Conservation (phyloP, 129 eudicot species). For the Flaveria sonorensis region DNA sequence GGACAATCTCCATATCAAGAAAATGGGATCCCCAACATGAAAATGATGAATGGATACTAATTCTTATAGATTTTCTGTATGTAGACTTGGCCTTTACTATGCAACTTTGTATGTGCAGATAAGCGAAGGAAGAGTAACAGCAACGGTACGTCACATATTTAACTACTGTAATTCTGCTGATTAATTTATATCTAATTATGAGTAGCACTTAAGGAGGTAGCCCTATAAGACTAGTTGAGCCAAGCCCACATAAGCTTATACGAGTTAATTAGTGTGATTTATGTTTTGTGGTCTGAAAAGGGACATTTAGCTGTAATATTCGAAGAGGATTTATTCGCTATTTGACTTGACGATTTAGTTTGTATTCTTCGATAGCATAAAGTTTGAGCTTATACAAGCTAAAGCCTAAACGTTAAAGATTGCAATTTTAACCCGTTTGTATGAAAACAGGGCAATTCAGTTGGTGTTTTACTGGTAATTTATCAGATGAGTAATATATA, state of each 20-base stretch:
- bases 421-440: neutral
- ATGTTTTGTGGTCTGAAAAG: neutral
- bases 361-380: neutral
- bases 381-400: neutral
- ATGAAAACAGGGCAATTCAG: neutral
- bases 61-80: neutral
- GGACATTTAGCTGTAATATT: neutral
- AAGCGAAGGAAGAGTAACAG: conserved; percentile 65
- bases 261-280: neutral
- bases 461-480: neutral
- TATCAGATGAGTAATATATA: neutral
- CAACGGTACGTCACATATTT: conserved; percentile 52
- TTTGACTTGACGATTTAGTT: neutral
- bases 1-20: neutral
- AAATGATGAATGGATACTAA: conserved; percentile 1
- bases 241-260: neutral
- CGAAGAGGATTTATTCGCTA: neutral
- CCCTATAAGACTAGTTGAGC: neutral
- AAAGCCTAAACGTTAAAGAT: neutral
- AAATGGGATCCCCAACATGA: neutral
- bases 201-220: neutral
- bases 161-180: neutral
- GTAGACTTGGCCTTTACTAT: conserved; percentile 11
- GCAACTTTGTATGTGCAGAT: conserved; percentile 49
- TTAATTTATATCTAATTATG: neutral